Base-by-base conservation (phyloP, 208 protist genomes). In the Acanthamoeba castellanii region DNA sequence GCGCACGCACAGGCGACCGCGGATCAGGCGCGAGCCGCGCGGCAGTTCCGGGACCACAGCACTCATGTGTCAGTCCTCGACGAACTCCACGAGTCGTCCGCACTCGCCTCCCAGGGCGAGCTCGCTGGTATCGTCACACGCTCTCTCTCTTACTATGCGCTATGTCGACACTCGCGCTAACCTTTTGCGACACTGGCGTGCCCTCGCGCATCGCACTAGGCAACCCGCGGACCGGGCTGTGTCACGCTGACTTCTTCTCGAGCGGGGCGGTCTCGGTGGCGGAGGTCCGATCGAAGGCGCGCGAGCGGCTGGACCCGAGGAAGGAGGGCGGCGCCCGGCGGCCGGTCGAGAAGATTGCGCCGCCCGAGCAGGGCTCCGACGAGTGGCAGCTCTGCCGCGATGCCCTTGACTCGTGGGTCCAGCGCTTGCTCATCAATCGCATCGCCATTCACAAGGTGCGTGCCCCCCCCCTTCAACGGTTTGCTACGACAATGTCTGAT, bases 361-460 rank as follows among this genome's bases (percentile, higher is more conserved):
- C 47, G 81, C 81, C 81, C 20, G 81, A 34, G 34, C 52, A 30
- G 47, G 34, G 34, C 27, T 25, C 57, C 4, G 20, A 5, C n/a
- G 85, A 68, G 34, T 92, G 85, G 85, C 64, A 76, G 85, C 37
- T 37, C n/a, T 76, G 64, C 32, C 55, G 42, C 30, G 85, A 92
- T 22, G 34, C 42, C 9, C 16, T 68, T 25, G 59, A 76, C 59
- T 68, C 85, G 59, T 74, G 64, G 64, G 85, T 88, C n/a, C 85
- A 92, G 64, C 30, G 66, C 11, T 30, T 74, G 52, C 85, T 92
- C 61, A 70, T 76, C 55, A 74, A 92, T 14, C 55, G 59, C 34
- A 68, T 92, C 47, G 32, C 57, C 25, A 92, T 55, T 32, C 85
- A 92, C 42, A 68, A 76, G 59, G 85, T 74, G 25, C 16, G 18